A percentile compares a stretch with the other conserved stretches of the same genome.
Conservation (phyloP, 2,329 filamentous ascomycete genomes). For the Botrytis squamosa region DNA sequence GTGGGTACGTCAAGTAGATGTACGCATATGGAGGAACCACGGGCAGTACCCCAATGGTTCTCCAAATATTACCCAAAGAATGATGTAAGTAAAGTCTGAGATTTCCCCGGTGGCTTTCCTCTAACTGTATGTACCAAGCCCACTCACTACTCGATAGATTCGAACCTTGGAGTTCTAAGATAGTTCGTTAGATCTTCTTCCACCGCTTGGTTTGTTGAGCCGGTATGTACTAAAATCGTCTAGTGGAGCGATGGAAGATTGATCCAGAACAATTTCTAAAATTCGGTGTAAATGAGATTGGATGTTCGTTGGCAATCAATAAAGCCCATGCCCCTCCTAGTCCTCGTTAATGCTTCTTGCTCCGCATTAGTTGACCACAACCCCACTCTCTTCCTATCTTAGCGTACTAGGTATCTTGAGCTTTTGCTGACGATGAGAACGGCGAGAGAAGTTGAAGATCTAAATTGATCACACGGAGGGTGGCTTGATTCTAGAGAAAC, state of each 20-base stretch:
- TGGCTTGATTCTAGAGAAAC: background rate
- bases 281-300: conserved; percentile 17
- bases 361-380: conserved; percentile 4
- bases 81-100: conserved; percentile 9
- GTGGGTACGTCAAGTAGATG: conserved; percentile 12
- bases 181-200: conserved; percentile 9
- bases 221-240: background rate
- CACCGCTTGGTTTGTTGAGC: conserved; percentile 16
- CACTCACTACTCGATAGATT: background rate
- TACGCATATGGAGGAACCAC: conserved; percentile 7
- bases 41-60: conserved; percentile 7
- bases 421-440: background rate
- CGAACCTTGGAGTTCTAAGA: background rate
- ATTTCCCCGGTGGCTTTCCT: conserved; percentile 4
- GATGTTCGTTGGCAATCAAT: conserved; percentile 19
- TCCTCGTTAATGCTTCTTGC: conserved; percentile 13
- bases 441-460: background rate
- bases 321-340: conserved; percentile 4
- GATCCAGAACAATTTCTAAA: conserved; percentile 19
- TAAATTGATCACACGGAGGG: background rate
- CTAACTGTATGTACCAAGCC: background rate
- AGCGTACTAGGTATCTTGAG: conserved; percentile 1
- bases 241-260: conserved; percentile 13
- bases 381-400: conserved; percentile 19
- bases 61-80: conserved; percentile 7